Evolutionary conservation across 1,284 basidiomycete genomes (phyloP), one percentile per base, ranked within the genome.

Genomic region (Xerocomus minutiporus): DNA sequence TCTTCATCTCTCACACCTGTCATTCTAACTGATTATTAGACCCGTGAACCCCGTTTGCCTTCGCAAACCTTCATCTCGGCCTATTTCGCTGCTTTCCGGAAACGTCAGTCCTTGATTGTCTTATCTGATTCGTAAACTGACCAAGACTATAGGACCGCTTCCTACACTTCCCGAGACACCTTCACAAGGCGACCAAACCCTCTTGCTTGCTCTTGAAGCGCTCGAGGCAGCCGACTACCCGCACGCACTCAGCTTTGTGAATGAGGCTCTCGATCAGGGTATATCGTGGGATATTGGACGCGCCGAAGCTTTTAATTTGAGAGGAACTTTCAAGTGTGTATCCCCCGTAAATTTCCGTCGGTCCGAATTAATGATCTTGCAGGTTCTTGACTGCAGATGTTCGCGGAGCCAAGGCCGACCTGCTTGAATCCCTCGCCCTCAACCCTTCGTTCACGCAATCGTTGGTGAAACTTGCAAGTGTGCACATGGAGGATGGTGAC

Each of bases 1-100:
- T 17, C 20, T 5, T 39, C 9, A 20, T 26, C 12, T 41, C 45
- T 48, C 41, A 49, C 38, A 15, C 12, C 8, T 6, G 4, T 9
- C 20, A 7, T 39, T 29, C 13, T 31, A 8, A 54, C 23, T 32
- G 15, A n/a, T 53, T 5, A 34, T 40, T 63, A 87, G 83, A 81
- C 77, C 17, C 87, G 96, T 41, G 88, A 91, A 73, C 88, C 86
- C 7, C 84, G 87, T 57, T 77, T 98, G 38, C 96, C 95, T 17
- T 93, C 93, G 25, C 84, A 85, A 59, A 96, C 92, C 2, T 98
- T 99, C 72, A 91, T 97, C 61, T 88, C 89, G 12, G 92, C 95
- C 2, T 99, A 99, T 77, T 92, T 99, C 66, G 89, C 94, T 57
- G 96, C 97, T 9, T 99, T 99, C 89, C 86, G 96, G 60, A 76